A percentile compares a stretch with the other conserved stretches of the same genome.
phyloP scores from a whole-genome alignment of 2,329 filamentous ascomycete species.

The Chrysoporthe deuterocubensis region DNA sequence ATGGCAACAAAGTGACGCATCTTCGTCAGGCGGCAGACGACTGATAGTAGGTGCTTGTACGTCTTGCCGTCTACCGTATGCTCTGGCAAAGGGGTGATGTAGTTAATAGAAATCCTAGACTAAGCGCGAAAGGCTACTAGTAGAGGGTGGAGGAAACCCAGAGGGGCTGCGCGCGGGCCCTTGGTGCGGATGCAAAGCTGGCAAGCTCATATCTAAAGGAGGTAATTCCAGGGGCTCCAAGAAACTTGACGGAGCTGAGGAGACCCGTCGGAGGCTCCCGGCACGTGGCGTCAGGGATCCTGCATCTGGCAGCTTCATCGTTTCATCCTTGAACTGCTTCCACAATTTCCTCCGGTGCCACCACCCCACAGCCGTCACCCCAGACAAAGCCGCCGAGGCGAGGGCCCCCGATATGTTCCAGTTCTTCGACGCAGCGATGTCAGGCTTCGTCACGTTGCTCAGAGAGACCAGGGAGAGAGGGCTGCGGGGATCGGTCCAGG shows the following conservation, averaged over 20 bases:
- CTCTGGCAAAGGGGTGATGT: too few species aligned
- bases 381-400: neutral
- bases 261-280: neutral
- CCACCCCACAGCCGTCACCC: slow-evolving; percentile 10
- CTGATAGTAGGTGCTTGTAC: too few species aligned
- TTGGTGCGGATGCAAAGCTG: too few species aligned
- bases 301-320: slow-evolving; percentile 1
- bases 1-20: too few species aligned
- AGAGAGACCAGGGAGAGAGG: neutral
- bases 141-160: too few species aligned
- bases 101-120: too few species aligned
- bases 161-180: too few species aligned
- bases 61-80: too few species aligned
- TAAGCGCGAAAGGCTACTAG: too few species aligned
- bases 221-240: neutral
- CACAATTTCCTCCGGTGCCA: slow-evolving; percentile 10
- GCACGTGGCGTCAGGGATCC: neutral
- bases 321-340: slow-evolving; percentile 5
- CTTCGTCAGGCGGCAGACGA: too few species aligned
- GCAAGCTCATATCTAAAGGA: neutral
- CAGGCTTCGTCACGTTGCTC: neutral
- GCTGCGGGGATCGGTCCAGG: neutral
- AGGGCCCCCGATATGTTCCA: slow-evolving; percentile 5
- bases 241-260: neutral
- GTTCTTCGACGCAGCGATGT: neutral